Conservation (phyloP, 192 early-diverging fungal species). For the Coemansia sp. region DNA sequence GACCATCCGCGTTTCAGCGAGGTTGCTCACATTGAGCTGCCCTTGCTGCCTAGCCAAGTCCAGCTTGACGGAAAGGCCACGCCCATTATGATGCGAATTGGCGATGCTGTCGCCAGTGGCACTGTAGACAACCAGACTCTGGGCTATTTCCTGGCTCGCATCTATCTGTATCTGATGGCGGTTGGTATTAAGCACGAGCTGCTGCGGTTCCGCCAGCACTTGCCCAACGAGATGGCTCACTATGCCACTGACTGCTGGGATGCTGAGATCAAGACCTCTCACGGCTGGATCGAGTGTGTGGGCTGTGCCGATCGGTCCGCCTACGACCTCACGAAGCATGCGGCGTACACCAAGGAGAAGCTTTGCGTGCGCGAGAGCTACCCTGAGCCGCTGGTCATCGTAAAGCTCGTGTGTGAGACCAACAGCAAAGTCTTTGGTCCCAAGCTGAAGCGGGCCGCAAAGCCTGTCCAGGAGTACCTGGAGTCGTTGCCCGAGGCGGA, state of each 20-base stretch:
- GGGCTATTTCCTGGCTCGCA: constrained; percentile 97
- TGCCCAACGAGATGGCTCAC: constrained; percentile 99
- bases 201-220: constrained; percentile 97
- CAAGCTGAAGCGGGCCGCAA: constrained; percentile 87
- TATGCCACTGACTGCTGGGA: constrained; percentile 99
- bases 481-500: constrained; percentile 54
- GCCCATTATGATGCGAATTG: constrained; percentile 71
- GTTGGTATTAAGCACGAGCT: constrained; percentile 86
- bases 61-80: constrained; percentile 79
- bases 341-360: constrained; percentile 85
- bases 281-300: constrained; percentile 99
- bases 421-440: constrained; percentile 95
- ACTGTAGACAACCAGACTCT: constrained; percentile 96
- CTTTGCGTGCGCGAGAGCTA: constrained; percentile 89
- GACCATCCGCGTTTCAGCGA: constrained; percentile 88
- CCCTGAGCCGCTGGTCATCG: constrained; percentile 73
- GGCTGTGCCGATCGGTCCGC: constrained; percentile 99
- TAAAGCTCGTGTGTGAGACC: constrained; percentile 79
- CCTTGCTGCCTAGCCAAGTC: constrained; percentile 69
- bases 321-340: constrained; percentile 92
- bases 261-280: constrained; percentile 91
- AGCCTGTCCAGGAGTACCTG: constrained; percentile 80
- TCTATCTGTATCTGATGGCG: constrained; percentile 83
- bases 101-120: constrained; percentile 84
- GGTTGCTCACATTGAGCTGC: constrained; percentile 72